Evolutionary conservation across 768 basidiomycete genomes (phyloP), one percentile per base, ranked within the genome.

Genomic region (Lepiota venenata): DNA sequence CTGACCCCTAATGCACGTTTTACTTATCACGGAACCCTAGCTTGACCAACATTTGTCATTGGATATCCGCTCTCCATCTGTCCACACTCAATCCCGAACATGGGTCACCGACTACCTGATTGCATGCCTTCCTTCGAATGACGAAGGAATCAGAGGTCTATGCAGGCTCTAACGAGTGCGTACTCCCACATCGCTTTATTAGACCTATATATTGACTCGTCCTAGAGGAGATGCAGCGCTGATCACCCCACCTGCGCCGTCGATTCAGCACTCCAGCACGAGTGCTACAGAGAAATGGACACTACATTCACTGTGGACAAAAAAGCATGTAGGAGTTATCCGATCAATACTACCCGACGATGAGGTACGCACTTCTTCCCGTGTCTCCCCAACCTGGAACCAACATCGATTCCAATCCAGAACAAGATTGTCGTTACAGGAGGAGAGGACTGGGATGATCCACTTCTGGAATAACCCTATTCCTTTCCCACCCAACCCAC

Each of bases 71-170:
- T 71, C 62, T 4, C 85, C 85, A 2, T 83, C 85, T 1, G 65
- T 86, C 9, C 85, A 88, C 58, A 75, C 69, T 20, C 71, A 76
- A 16, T 71, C 73, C 22, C 69, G 76, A 40, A 82, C 82, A 50
- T 91, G 88, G 88, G 80, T 85, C n/a, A 88, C 88, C 1, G 87
- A 91, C 63, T 90, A 91, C 69, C 68, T 89, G 36, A 81, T 91
- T 49, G 75, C 75, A 10, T 83, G 80, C 40, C 74, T 79, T 60
- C 61, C 66, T 55, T 61, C 62, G 38, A 57, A 62, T 29, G 68
- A 68, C 10, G 60, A 58, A 18, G 53, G 58, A 9, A 67, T 87
- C 8, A 75, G 74, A n/a, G 27, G 66, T 89, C 3, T 87, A 89
- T 50, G 78, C 81, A 4, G 89, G 88, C 0, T 88, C 88, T 1